These are phyloP conservation scores for Chenopodium album DNA, from an alignment of 148 eudicot genomes.

Conservation along the genomic window DNA sequence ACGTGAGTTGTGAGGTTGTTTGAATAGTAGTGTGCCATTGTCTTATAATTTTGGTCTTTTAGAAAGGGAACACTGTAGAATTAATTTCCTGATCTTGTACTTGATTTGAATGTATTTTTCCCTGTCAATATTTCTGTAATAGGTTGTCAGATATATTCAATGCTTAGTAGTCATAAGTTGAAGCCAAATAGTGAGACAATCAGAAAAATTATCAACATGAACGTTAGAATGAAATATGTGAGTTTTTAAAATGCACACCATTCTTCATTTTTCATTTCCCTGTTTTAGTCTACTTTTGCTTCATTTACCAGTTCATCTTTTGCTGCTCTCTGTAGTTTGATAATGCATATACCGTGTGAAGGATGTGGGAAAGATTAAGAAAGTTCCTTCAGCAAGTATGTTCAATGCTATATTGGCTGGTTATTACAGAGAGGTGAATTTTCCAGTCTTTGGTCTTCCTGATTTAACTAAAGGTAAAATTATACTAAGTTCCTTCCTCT, in stretches of 20 bases:
- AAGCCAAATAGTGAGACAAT: conserved; percentile 58
- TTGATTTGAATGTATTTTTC: conserved; percentile 8
- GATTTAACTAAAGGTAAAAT: too few relatives aligned
- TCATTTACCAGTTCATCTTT: conserved; percentile 11
- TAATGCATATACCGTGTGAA: conserved; percentile 60
- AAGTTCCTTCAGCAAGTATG: conserved; percentile 53
- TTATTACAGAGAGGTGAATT: too few relatives aligned
- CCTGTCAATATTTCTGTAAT: conserved; percentile 21
- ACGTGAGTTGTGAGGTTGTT: too few relatives aligned
- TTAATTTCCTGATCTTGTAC: conserved; percentile 1
- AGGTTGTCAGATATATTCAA: conserved; percentile 73
- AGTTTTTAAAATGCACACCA: conserved; percentile 33
- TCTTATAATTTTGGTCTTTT: too few relatives aligned
- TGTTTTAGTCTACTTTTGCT: conserved; percentile 1
- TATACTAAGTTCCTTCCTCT: too few relatives aligned
- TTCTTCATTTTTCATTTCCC: neutral
- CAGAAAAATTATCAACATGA: conserved; percentile 66
- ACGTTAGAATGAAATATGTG: conserved; percentile 86
- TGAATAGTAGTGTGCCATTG: too few relatives aligned
- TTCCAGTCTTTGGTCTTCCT: too few relatives aligned
- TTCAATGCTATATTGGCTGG: too few relatives aligned
- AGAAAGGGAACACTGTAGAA: too few relatives aligned
- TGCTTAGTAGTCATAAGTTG: conserved; percentile 46
- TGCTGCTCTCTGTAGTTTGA: conserved; percentile 51
- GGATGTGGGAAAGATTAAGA: conserved; percentile 44